Evolutionary conservation across 495 filamentous ascomycete species (phyloP).

Genomic region (Aspergillus kassunensis): DNA sequence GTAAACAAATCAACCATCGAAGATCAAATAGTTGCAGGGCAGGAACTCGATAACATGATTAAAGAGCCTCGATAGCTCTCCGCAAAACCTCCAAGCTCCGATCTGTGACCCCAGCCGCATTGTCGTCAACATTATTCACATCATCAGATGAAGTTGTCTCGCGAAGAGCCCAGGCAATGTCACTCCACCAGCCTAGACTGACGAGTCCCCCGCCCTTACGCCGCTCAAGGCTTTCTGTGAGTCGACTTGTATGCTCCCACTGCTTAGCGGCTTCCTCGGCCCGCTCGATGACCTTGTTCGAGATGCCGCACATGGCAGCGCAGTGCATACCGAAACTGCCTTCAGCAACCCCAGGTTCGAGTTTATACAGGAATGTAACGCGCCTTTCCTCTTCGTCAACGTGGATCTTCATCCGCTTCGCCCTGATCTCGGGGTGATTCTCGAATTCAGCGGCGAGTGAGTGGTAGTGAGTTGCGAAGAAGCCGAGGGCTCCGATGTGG

Average conservation of each 20-base stretch:
- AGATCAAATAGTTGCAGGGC: not conserved
- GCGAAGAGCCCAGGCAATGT: slow-evolving; percentile 77
- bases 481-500: slow-evolving; percentile 88
- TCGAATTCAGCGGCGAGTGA: slow-evolving; percentile 87
- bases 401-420: slow-evolving; percentile 87
- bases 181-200: slow-evolving; percentile 85
- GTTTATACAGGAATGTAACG: slow-evolving; percentile 92
- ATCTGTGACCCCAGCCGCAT: slow-evolving; percentile 38
- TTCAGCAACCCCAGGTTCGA: slow-evolving; percentile 93
- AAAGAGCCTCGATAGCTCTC: slow-evolving; percentile 74
- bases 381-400: slow-evolving; percentile 81
- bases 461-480: slow-evolving; percentile 99
- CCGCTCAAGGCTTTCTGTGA: slow-evolving; percentile 84
- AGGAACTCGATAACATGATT: no score
- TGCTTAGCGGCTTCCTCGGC: slow-evolving; percentile 87
- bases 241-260: slow-evolving; percentile 90
- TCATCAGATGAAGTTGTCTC: slow-evolving; percentile 31
- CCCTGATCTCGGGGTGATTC: slow-evolving; percentile 77
- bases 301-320: slow-evolving; percentile 95
- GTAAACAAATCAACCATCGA: slow-evolving; percentile 2
- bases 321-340: slow-evolving; percentile 99
- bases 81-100: slow-evolving; percentile 66
- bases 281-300: slow-evolving; percentile 72
- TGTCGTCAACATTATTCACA: slow-evolving; percentile 35
- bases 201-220: slow-evolving; percentile 72